Evolutionary conservation across 2,329 filamentous ascomycete genomes (phyloP).

Genomic region (Fusarium anguioides): DNA sequence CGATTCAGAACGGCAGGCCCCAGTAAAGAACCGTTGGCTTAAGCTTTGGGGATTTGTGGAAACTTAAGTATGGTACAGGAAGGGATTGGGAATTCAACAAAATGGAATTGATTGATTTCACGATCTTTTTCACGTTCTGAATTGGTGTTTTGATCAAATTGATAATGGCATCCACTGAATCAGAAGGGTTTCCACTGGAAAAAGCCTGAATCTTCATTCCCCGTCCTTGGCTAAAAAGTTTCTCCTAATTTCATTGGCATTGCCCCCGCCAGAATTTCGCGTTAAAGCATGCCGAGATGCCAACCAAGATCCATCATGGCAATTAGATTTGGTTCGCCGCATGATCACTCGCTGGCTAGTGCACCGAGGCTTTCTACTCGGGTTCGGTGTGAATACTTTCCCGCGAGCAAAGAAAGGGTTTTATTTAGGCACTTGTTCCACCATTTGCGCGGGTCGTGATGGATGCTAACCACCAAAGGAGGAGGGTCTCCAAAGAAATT

Average conservation of each 20-base stretch:
- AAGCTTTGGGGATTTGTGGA: conserved; percentile 31
- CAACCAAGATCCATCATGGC: conserved; percentile 10
- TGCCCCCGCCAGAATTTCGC: conserved; percentile 42
- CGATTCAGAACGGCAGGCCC: conserved; percentile 5
- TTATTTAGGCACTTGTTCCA: conserved; percentile 21
- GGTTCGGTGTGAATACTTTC: conserved; percentile 14
- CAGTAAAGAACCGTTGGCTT: conserved; percentile 29
- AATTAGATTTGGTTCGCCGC: conserved; percentile 14
- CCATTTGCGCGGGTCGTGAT: conserved; percentile 36
- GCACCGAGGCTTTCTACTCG: conserved; percentile 11
- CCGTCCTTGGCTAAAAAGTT: neutral
- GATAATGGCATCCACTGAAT: neutral
- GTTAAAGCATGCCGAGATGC: conserved; percentile 41
- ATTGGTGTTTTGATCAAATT: conserved; percentile 1
- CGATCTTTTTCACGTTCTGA: neutral
- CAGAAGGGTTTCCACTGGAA: neutral
- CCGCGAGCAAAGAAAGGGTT: conserved; percentile 1
- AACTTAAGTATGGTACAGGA: neutral
- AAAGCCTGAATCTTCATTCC: neutral
- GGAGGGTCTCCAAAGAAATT: conserved; percentile 14
- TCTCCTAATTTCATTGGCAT: conserved; percentile 2
- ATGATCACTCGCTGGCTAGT: conserved; percentile 11
- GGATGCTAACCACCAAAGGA: conserved; percentile 21
- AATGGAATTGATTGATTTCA: neutral
- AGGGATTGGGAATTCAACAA: neutral